These are phyloP conservation scores for Tetradesmus obliquus DNA, from an alignment of 139 green algal species.

Conservation along the genomic window DNA sequence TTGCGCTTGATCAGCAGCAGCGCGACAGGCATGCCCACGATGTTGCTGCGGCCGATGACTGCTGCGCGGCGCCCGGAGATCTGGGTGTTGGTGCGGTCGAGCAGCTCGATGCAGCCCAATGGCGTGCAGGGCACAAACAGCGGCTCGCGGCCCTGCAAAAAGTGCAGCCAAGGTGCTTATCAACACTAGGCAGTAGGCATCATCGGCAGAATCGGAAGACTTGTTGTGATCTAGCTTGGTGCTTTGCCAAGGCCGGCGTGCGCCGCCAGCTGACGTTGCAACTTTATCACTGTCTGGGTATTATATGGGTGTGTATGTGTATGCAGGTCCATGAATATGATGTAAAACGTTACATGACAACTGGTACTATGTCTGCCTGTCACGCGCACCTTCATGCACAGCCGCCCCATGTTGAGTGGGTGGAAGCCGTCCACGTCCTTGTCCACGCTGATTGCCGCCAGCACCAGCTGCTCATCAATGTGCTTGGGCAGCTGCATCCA, in stretches of 20 bases:
- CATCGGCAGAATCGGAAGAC: neutral
- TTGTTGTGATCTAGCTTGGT: conserved; percentile 20
- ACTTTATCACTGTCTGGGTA: no score
- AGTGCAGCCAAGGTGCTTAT: neutral
- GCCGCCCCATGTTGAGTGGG: conserved; percentile 92
- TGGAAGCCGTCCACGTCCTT: conserved; percentile 99
- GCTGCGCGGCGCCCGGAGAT: conserved; percentile 79
- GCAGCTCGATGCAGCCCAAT: conserved; percentile 92
- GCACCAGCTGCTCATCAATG: conserved; percentile 90
- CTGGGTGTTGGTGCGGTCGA: conserved; percentile 67
- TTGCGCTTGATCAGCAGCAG: conserved; percentile 89
- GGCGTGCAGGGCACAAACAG: conserved; percentile 91
- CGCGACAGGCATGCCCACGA: conserved; percentile 95
- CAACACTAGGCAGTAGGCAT: neutral
- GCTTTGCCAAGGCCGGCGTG: no score
- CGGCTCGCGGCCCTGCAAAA: conserved; percentile 78
- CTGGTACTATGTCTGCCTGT: neutral
- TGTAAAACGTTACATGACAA: no score
- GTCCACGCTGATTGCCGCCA: conserved; percentile 83
- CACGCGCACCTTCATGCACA: conserved; percentile 74
- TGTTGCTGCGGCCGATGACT: conserved; percentile 94
- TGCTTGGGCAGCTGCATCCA: conserved; percentile 90
- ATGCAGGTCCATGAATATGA: neutral
- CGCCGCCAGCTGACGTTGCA: no score
- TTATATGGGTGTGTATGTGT: neutral